phyloP scores from a whole-genome alignment of 345 rosid genomes.

The Hibiscus tridactylites region DNA sequence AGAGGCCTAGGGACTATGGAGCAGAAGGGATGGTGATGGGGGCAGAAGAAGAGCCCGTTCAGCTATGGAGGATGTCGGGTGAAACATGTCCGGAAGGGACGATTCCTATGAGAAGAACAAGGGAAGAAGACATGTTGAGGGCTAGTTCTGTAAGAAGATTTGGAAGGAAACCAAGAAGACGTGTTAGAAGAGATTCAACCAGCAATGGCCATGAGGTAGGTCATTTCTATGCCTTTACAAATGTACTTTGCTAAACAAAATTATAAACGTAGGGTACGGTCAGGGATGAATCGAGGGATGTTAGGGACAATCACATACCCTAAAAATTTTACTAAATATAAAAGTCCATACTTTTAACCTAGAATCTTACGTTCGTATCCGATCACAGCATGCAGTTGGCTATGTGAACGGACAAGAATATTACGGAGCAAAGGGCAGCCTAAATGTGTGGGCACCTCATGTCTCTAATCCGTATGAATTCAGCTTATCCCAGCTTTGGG shows the following conservation, averaged over 20 bases:
- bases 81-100: constrained; percentile 88
- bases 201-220: constrained; percentile 87
- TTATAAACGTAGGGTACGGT: no score
- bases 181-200: constrained; percentile 68
- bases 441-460: constrained; percentile 88
- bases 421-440: constrained; percentile 94
- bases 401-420: constrained; percentile 75
- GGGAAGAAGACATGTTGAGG: constrained; percentile 71
- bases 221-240: not conserved
- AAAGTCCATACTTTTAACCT: no score
- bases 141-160: constrained; percentile 61
- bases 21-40: constrained; percentile 5
- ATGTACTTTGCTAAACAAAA: not conserved
- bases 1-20: constrained; percentile 44
- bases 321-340: no score
- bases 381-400: constrained; percentile 87
- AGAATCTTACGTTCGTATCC: no score
- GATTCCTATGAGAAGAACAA: constrained; percentile 84
- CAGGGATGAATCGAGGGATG: no score
- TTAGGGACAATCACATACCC: no score
- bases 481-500: constrained; percentile 93
- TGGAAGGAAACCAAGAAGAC: constrained; percentile 58
- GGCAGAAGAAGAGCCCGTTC: constrained; percentile 36
- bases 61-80: constrained; percentile 70
- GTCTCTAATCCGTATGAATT: constrained; percentile 78